phyloP scores from a whole-genome alignment of 768 basidiomycete genomes.

The Rhizopogon salebrosus region DNA sequence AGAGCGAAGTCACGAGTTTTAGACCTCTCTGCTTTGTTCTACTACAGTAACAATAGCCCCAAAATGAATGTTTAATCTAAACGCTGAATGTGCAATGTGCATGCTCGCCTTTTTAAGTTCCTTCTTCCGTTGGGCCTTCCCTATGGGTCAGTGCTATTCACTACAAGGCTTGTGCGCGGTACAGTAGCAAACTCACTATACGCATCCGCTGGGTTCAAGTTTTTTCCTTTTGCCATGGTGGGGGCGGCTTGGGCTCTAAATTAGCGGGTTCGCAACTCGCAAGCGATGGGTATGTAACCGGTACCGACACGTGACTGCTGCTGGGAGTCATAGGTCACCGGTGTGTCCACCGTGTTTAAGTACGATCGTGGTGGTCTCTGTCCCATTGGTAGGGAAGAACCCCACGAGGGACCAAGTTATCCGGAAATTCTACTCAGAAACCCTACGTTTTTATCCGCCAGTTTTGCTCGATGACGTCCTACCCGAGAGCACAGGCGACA shows the following conservation, averaged over 20 bases:
- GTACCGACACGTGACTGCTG: constrained; percentile 21
- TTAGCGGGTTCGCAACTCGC: too few relatives aligned
- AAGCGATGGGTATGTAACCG: neutral
- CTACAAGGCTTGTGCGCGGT: neutral
- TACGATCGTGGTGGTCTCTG: constrained; percentile 23
- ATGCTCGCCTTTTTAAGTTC: constrained; percentile 86
- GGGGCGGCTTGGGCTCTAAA: neutral
- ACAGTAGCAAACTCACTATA: constrained; percentile 55
- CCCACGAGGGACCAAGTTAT: constrained; percentile 17
- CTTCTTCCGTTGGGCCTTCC: constrained; percentile 89
- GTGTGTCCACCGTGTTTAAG: too few relatives aligned
- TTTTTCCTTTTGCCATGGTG: constrained; percentile 80
- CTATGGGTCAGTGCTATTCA: constrained; percentile 33
- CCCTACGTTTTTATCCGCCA: constrained; percentile 10
- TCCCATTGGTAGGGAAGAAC: constrained; percentile 48
- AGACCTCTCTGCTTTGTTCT: constrained; percentile 85
- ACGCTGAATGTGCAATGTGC: constrained; percentile 12
- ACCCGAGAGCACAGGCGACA: constrained; percentile 23
- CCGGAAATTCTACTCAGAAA: neutral
- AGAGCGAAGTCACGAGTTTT: constrained; percentile 85
- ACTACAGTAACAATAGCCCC: constrained; percentile 35
- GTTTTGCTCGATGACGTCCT: constrained; percentile 17
- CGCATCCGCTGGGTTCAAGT: constrained; percentile 90
- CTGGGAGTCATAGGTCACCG: constrained; percentile 15
- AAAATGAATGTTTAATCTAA: neutral